Conservation (phyloP, 2,329 filamentous ascomycete species). For the Botrytis porri region DNA sequence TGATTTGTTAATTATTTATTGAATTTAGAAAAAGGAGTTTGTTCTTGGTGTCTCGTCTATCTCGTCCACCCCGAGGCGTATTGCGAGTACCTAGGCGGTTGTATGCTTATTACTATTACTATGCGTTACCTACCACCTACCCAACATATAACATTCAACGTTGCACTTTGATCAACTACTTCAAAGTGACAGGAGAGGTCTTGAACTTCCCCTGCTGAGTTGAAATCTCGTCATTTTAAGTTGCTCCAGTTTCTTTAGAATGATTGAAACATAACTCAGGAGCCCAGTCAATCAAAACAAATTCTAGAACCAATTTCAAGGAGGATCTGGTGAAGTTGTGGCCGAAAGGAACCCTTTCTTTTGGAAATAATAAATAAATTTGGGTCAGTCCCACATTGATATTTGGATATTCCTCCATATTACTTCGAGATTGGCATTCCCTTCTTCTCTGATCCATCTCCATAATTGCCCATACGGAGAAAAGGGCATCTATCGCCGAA, state of each 20-base stretch:
- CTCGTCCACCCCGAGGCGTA: neutral
- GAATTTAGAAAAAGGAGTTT: neutral
- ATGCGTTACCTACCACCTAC: neutral
- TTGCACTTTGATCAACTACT: neutral
- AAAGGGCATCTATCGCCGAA: neutral
- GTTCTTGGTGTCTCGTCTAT: neutral
- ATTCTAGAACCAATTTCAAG: neutral
- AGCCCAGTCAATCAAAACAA: neutral
- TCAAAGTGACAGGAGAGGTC: neutral
- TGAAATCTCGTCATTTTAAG: constrained; percentile 4
- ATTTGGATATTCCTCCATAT: neutral
- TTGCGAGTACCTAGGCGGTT: too few species aligned
- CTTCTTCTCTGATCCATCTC: neutral
- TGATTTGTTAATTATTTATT: neutral
- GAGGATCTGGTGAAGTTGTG: neutral
- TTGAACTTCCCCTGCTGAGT: neutral
- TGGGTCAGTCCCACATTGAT: neutral
- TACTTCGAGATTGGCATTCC: neutral
- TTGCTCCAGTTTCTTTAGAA: neutral
- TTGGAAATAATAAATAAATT: neutral
- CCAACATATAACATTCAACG: neutral
- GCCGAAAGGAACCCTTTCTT: neutral
- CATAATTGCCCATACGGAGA: neutral
- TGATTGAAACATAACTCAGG: neutral
- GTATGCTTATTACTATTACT: neutral